Conservation (phyloP, 73 alveolate genomes). For the Uronychia setigera region DNA sequence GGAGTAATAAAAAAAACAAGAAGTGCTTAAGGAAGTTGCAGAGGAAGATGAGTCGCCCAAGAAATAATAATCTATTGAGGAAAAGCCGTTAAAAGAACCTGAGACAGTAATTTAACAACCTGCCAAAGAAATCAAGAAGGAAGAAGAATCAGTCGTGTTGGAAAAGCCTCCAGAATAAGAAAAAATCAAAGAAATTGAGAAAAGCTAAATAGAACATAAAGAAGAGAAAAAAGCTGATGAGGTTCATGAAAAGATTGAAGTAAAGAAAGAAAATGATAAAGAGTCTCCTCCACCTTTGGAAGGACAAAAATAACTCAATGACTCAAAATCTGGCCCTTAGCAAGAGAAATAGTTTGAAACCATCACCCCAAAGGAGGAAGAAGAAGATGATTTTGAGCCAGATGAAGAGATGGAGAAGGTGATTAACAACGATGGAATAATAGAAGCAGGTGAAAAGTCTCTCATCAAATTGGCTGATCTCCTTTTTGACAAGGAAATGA, state of each 20-base stretch:
- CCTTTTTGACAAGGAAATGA: not conserved
- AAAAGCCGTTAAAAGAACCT: too few species aligned
- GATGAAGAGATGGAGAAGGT: not conserved
- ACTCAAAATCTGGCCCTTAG: slow-evolving; percentile 3
- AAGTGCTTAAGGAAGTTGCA: not conserved
- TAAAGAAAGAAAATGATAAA: not conserved
- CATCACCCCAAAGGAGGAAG: not conserved
- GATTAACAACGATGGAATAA: not conserved
- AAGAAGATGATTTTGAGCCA: not conserved
- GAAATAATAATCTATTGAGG: too few species aligned
- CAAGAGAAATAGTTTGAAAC: not conserved
- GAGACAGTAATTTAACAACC: too few species aligned
- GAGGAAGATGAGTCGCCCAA: not conserved
- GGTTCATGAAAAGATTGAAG: not conserved
- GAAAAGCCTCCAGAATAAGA: not conserved
- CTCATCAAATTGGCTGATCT: not conserved
- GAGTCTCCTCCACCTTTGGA: not conserved
- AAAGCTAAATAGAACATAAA: not conserved
- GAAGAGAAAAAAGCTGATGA: slow-evolving; percentile 4
- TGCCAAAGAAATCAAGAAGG: not conserved
- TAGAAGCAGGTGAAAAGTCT: not conserved
- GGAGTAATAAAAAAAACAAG: too few species aligned
- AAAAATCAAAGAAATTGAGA: not conserved
- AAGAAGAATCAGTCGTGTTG: too few species aligned
- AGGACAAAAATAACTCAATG: not conserved